Conservation (phyloP, 2,329 filamentous ascomycete genomes). For the Beauveria australis region DNA sequence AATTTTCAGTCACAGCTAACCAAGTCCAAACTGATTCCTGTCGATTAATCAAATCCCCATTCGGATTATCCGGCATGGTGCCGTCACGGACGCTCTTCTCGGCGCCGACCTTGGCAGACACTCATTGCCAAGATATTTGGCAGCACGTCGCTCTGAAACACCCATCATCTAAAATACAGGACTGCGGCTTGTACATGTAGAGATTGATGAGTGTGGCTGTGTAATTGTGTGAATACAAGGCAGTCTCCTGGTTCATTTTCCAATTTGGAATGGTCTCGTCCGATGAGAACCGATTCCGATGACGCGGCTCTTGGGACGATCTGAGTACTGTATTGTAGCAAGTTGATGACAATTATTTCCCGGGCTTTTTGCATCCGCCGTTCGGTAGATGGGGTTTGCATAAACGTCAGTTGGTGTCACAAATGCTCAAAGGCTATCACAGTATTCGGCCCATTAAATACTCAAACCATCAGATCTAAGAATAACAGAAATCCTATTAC, state of each 20-base stretch:
- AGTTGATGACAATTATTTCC: background rate
- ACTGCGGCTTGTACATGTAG: background rate
- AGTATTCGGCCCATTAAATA: background rate
- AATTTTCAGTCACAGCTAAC: background rate
- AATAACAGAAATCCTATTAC: constrained; percentile 12
- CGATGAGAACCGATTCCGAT: background rate
- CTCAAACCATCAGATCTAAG: background rate
- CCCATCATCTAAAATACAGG: background rate
- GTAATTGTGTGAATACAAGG: background rate
- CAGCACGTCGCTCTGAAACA: background rate
- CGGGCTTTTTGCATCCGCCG: background rate
- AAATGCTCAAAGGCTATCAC: background rate
- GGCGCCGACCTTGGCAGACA: background rate
- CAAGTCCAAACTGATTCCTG: background rate
- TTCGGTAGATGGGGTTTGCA: background rate
- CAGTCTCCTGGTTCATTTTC: background rate
- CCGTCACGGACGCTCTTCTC: background rate
- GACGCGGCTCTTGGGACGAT: background rate
- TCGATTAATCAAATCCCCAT: background rate
- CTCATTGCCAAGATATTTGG: background rate
- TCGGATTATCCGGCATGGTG: background rate
- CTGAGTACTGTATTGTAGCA: background rate
- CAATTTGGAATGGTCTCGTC: constrained; percentile 5
- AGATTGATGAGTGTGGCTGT: background rate
- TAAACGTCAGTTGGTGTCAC: background rate